Evolutionary conservation across 2,329 filamentous ascomycete species (phyloP).

Genomic region (Cladosporium colombiae): DNA sequence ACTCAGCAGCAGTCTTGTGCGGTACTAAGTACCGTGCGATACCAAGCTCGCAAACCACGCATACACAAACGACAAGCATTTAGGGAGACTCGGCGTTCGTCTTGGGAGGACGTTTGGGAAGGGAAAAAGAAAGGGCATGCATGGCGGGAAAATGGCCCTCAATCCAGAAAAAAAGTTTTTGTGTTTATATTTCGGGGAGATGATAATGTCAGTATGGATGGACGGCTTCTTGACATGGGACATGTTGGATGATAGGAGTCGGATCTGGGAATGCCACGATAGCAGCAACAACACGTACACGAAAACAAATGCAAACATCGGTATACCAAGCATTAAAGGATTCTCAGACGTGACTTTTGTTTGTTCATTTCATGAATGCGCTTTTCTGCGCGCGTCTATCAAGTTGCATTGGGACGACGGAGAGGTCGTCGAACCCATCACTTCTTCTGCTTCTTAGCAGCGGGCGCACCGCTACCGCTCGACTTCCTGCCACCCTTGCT

Average conservation of each 20-base stretch:
- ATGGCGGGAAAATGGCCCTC: conserved; percentile 10
- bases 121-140: background rate
- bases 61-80: background rate
- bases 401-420: background rate
- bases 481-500: conserved; percentile 44
- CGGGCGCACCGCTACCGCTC: conserved; percentile 38
- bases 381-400: background rate
- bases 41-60: background rate
- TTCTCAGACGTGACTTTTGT: background rate
- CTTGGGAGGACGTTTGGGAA: background rate
- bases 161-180: conserved; percentile 4
- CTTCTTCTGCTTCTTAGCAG: conserved; percentile 43
- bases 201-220: background rate
- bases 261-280: background rate
- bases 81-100: background rate
- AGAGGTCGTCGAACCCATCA: background rate
- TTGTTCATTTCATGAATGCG: background rate
- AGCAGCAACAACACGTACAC: background rate
- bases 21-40: background rate
- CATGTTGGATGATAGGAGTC: background rate
- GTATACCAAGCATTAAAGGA: background rate
- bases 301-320: background rate
- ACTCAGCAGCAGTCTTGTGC: background rate
- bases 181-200: background rate
- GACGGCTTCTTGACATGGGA: background rate